Evolutionary conservation across 2,329 filamentous ascomycete species (phyloP).

Genomic region (Septoria linicola): DNA sequence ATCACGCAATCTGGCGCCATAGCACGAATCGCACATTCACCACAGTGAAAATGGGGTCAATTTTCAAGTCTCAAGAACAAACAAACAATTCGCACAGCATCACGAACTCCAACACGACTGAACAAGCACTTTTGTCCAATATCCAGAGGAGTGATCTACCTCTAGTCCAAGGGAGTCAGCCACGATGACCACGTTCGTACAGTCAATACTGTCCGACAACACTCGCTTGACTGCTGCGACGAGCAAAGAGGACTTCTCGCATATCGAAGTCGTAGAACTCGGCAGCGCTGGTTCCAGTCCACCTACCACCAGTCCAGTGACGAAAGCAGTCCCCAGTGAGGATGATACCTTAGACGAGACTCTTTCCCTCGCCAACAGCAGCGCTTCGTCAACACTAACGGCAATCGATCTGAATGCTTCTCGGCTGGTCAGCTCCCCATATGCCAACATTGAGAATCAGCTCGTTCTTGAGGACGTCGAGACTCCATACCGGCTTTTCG

Average conservation of each 20-base stretch:
- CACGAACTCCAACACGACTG: no score
- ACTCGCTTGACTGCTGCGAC: not conserved
- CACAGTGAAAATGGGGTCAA: not conserved
- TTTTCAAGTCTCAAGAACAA: not conserved
- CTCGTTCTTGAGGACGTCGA: constrained; percentile 69
- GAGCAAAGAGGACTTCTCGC: not conserved
- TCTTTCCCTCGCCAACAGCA: not conserved
- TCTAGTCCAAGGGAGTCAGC: not conserved
- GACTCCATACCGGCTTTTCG: constrained; percentile 65
- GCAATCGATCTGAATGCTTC: constrained; percentile 21
- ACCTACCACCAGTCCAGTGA: not conserved
- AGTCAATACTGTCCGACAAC: not conserved
- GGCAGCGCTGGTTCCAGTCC: constrained; percentile 4
- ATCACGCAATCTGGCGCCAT: constrained; percentile 16
- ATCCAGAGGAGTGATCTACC: no score
- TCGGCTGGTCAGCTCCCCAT: constrained; percentile 61
- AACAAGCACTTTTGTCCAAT: no score
- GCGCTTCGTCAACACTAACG: not conserved
- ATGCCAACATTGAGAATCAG: constrained; percentile 67
- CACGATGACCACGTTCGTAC: constrained; percentile 1
- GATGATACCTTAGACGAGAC: not conserved
- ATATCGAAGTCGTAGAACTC: constrained; percentile 2
- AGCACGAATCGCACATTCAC: constrained; percentile 3
- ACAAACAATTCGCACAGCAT: not conserved
- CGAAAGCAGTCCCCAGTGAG: not conserved